A percentile compares a stretch with the other conserved stretches of the same genome.
phyloP scores from a whole-genome alignment of 2,329 filamentous ascomycete genomes.

The Claviceps spartinae region DNA sequence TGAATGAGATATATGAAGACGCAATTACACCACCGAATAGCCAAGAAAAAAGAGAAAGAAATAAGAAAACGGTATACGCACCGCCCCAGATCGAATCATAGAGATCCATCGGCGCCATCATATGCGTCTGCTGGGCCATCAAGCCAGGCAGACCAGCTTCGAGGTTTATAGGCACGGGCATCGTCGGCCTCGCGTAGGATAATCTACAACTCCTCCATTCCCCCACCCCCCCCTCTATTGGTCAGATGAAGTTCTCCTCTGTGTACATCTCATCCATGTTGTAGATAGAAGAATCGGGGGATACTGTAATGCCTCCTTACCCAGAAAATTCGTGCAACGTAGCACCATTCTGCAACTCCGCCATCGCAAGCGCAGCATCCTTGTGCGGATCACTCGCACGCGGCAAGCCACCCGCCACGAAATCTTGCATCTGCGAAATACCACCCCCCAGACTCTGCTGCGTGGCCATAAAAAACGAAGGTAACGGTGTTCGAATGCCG shows the following conservation, averaged over 20 bases:
- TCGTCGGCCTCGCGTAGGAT: slow-evolving; percentile 23
- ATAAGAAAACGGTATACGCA: slow-evolving; percentile 20
- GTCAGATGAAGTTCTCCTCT: too few relatives aligned
- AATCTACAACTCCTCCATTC: slow-evolving; percentile 12
- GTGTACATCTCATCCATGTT: background rate
- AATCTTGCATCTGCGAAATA: slow-evolving; percentile 14
- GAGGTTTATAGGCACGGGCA: slow-evolving; percentile 25
- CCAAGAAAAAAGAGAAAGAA: background rate
- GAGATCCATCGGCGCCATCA: slow-evolving; percentile 54
- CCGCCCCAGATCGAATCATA: slow-evolving; percentile 58
- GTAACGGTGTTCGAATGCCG: slow-evolving; percentile 29
- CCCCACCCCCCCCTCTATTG: too few relatives aligned
- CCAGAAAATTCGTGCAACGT: slow-evolving; percentile 31
- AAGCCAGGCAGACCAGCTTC: slow-evolving; percentile 34
- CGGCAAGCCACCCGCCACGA: slow-evolving; percentile 13
- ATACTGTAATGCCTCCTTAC: slow-evolving; percentile 13
- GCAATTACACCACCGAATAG: background rate
- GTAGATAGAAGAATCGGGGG: background rate
- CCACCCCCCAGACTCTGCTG: slow-evolving; percentile 10
- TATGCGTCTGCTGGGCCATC: slow-evolving; percentile 42
- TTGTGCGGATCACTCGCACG: slow-evolving; percentile 36
- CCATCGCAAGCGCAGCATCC: slow-evolving; percentile 50
- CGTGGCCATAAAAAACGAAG: slow-evolving; percentile 11
- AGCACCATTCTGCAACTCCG: slow-evolving; percentile 48
- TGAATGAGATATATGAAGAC: background rate